Conservation (phyloP, 106 monocot genomes). For the Agapanthus africanus region DNA sequence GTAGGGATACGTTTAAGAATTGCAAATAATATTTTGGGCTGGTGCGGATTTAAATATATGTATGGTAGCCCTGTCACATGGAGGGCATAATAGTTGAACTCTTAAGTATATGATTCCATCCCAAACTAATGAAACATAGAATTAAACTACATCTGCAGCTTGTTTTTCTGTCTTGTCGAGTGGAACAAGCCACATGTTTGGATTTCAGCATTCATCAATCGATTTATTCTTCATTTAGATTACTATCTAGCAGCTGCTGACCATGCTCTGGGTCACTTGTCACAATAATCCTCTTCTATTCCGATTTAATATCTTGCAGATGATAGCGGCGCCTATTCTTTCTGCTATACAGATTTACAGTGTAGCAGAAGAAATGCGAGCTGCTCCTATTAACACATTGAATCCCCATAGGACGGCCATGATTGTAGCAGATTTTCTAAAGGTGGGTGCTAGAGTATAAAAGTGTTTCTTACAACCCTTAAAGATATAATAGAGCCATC, state of each 20-base stretch:
- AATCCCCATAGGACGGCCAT: conserved; percentile 92
- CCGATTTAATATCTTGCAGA: conserved; percentile 33
- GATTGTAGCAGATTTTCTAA: conserved; percentile 78
- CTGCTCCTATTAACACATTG: conserved; percentile 82
- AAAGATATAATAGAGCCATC: too few species aligned
- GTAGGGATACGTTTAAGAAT: too few species aligned
- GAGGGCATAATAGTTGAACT: too few species aligned
- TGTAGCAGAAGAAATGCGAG: conserved; percentile 83
- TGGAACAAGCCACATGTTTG: not conserved
- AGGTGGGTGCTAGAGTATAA: too few species aligned
- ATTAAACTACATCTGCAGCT: not conserved
- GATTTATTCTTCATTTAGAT: not conserved
- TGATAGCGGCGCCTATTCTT: conserved; percentile 73
- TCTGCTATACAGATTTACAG: conserved; percentile 74
- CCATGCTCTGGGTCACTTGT: not conserved
- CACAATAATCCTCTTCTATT: not conserved
- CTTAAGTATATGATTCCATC: not conserved
- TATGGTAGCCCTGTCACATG: too few species aligned
- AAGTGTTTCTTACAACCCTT: too few species aligned
- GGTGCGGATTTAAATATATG: too few species aligned
- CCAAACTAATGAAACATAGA: not conserved
- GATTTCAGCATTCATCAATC: not conserved
- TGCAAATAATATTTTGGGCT: too few species aligned
- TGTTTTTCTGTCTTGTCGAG: not conserved
- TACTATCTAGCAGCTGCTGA: not conserved